Base-by-base conservation (phyloP, 1,139 yeast genomes). In the Yamadazyma dendronema region DNA sequence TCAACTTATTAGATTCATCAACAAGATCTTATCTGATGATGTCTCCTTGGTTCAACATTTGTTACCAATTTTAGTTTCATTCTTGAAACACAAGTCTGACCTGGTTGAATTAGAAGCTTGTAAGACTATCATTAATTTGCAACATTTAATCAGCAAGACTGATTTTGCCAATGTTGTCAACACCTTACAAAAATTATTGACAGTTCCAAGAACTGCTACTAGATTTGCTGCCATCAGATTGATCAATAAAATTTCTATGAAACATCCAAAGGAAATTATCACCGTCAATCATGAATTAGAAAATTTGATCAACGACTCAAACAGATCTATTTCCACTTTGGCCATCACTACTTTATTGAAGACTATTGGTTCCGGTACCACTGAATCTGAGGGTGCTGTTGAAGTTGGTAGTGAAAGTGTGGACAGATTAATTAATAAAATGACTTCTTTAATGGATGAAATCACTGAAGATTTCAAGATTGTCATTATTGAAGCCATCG, bases 81-180 rank as follows among this genome's bases (percentile, higher is more conserved):
- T 88, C 79, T 72, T 88, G 54, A 77, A 81, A 50, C 87, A 87
- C 66, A 86, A 86, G 65, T 77, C 85, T 37, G 97, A 90, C 57
- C 81, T 88, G 78, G 96, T 92, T 44, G 90, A 84, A 61, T 73
- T 92, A 50, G 98, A 92, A 64, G 94, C 96, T n/a, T 84, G 95
- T 41, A 90, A 88, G 67, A 73, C 87, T 23, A 79, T 92, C 48
- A 74, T 90, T 40, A 65, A 71, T 33, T 69, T 86, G 53, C 80
- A 79, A 38, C 72, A 72, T 49, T 64, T 72, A 47, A 74, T 84
- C 30, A 65, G 77, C 29, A 79, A 79, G 39, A 84, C 77, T 35
- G 85, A 87, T 51, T 75, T 79, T 45, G 69, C 72, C 62, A 60
- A 62, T 28, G 90, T 95, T 11, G 75, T 92, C 35, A 61, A 74